Percentiles rank a stretch among this genome's conserved stretches.
Conservation (phyloP, 169 alveolate genomes). For the Perkinsus marinus region DNA sequence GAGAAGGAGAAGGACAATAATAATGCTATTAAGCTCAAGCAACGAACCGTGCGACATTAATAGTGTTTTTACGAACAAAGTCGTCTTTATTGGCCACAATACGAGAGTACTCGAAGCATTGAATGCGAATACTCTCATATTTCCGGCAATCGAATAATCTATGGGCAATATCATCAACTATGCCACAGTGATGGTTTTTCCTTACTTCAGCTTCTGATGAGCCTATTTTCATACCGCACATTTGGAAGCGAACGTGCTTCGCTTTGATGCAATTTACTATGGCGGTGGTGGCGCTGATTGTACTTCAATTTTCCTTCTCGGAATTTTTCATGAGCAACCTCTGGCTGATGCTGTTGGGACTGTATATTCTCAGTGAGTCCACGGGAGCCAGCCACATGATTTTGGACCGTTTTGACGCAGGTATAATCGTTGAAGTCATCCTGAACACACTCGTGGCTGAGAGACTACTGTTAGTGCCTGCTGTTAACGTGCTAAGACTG, state of each 20-base stretch:
- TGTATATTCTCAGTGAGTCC: not conserved
- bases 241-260: conserved; percentile 2
- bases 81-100: not conserved
- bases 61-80: not conserved
- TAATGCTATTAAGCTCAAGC: not conserved
- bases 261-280: not conserved
- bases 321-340: not conserved
- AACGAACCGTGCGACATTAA: not conserved
- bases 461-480: not conserved
- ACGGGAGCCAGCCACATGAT: not conserved
- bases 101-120: not conserved
- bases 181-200: not conserved
- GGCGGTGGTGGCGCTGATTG: not conserved
- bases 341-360: not conserved
- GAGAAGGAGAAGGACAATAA: not conserved
- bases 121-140: not conserved
- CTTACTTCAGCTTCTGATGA: not conserved
- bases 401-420: not conserved
- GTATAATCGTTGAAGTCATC: not conserved
- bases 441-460: not conserved
- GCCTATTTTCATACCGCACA: conserved; percentile 4
- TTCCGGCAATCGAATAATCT: not conserved
- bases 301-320: conserved; percentile 8
- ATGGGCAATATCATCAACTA: not conserved
- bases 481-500: not conserved